A percentile compares a stretch with the other conserved stretches of the same genome.
Conservation (phyloP, 2,329 filamentous ascomycete genomes). For the Blumeriella jaapii region DNA sequence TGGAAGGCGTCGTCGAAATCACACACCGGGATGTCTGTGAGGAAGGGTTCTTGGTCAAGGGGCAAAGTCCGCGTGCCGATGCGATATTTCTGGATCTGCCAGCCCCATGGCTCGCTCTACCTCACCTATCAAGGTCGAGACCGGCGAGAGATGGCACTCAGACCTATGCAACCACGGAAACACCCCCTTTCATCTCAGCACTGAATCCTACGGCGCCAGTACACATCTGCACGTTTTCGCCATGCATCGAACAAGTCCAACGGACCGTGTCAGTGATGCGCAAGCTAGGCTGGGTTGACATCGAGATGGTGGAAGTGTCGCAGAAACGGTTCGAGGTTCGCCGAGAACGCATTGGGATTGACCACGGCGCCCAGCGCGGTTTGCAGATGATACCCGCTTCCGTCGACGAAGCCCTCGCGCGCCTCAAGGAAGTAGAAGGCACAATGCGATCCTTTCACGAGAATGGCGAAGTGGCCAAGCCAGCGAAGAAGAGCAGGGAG, state of each 20-base stretch:
- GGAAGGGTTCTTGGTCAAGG: constrained; percentile 55
- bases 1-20: constrained; percentile 55
- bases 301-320: constrained; percentile 83
- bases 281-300: constrained; percentile 75
- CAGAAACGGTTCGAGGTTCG: constrained; percentile 71
- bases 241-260: constrained; percentile 93
- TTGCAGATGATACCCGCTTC: constrained; percentile 47
- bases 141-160: constrained; percentile 4
- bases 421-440: constrained; percentile 62
- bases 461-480: constrained; percentile 22
- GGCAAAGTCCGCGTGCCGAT: constrained; percentile 47
- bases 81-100: constrained; percentile 72
- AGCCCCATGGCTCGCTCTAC: constrained; percentile 69
- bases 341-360: constrained; percentile 68
- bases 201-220: constrained; percentile 62
- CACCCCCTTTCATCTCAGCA: constrained; percentile 40
- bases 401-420: constrained; percentile 67
- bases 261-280: constrained; percentile 74
- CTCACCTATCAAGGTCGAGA: constrained; percentile 54
- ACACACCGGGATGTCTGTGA: constrained; percentile 72
- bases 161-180: constrained; percentile 10
- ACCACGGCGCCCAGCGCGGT: constrained; percentile 45
- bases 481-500: constrained; percentile 21
- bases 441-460: constrained; percentile 54
- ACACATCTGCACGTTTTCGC: constrained; percentile 87